Percentiles rank a stretch among this genome's conserved stretches.
These are phyloP conservation scores for Boletus sp. DNA, from an alignment of 768 basidiomycete genomes.

Conservation along the genomic window DNA sequence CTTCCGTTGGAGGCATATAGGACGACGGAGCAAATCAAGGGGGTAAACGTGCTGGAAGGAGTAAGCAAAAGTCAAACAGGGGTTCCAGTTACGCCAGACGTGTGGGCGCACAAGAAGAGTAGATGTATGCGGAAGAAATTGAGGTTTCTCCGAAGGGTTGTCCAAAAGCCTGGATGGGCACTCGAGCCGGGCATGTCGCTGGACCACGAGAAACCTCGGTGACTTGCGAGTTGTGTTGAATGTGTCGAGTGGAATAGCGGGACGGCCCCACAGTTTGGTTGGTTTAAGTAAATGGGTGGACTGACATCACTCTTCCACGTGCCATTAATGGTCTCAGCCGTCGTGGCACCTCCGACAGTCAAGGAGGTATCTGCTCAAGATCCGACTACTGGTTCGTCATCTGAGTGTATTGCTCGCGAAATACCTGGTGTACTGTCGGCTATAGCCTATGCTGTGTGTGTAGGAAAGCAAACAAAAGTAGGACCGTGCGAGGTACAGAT, in stretches of 20 bases:
- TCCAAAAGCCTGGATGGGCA: constrained; percentile 16
- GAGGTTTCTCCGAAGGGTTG: constrained; percentile 43
- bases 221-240: not conserved
- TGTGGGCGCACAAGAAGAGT: constrained; percentile 53
- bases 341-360: too few relatives aligned
- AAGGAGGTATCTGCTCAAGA: not conserved
- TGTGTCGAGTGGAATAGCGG: not conserved
- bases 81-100: constrained; percentile 2
- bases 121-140: constrained; percentile 69
- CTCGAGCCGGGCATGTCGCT: constrained; percentile 5
- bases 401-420: constrained; percentile 22
- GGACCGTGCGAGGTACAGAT: constrained; percentile 26
- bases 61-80: not conserved
- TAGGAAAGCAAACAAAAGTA: constrained; percentile 17
- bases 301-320: too few relatives aligned
- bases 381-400: constrained; percentile 10
- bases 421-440: constrained; percentile 23
- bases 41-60: constrained; percentile 62
- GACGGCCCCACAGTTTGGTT: too few relatives aligned
- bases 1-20: constrained; percentile 82
- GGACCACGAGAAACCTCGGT: not conserved
- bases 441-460: constrained; percentile 25
- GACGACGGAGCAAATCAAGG: constrained; percentile 75
- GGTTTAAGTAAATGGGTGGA: too few relatives aligned
- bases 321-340: too few relatives aligned